A percentile compares a stretch with the other conserved stretches of the same genome.
These are phyloP conservation scores for Uncinocarpus reesii DNA, from an alignment of 2,329 filamentous ascomycete genomes.

Conservation along the genomic window DNA sequence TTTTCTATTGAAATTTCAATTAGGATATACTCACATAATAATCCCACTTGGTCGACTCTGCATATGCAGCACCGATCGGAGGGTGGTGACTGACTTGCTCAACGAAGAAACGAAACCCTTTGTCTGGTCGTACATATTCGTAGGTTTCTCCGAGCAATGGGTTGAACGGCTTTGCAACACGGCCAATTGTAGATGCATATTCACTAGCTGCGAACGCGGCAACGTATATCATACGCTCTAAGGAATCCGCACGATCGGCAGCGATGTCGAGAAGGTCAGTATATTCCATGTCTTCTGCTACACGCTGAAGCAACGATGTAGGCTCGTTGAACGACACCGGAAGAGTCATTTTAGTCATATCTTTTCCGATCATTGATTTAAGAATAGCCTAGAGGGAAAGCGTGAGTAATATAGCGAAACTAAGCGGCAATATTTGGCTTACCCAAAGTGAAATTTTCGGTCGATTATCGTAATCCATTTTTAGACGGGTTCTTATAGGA, in stretches of 20 bases:
- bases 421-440: conserved; percentile 31
- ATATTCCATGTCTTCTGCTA: conserved; percentile 97
- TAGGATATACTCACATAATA: conserved; percentile 54
- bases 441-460: conserved; percentile 96
- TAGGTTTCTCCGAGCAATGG: conserved; percentile 92
- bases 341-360: conserved; percentile 99
- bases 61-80: conserved; percentile 83
- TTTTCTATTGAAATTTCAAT: not conserved
- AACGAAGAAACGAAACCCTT: conserved; percentile 95
- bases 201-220: conserved; percentile 92
- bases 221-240: conserved; percentile 87
- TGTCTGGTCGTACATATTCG: conserved; percentile 90
- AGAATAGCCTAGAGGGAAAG: conserved; percentile 62
- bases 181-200: conserved; percentile 92
- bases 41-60: conserved; percentile 87
- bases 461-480: conserved; percentile 82
- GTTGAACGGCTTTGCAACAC: conserved; percentile 97
- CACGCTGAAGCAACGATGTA: conserved; percentile 86
- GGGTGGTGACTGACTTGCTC: conserved; percentile 98
- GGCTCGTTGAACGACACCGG: conserved; percentile 98
- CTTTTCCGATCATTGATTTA: conserved; percentile 99
- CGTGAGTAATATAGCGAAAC: conserved; percentile 4
- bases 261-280: conserved; percentile 83
- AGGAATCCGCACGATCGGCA: conserved; percentile 72
- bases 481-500: conserved; percentile 65